Evolutionary conservation across 306 rosid species (phyloP), one percentile per base, ranked within the genome.

Genomic region (Astragalus glycyphyllos): DNA sequence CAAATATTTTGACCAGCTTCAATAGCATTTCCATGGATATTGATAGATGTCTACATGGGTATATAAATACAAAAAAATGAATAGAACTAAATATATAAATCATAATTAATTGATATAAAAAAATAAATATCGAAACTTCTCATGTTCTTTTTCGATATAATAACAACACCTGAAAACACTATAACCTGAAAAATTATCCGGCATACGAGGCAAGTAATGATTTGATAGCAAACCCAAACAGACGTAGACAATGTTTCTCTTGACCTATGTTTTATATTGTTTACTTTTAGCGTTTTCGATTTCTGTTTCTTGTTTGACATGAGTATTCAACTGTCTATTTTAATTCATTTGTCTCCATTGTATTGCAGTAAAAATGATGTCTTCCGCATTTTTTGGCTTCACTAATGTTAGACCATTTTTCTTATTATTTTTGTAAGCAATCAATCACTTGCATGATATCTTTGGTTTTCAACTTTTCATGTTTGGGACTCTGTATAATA

Each of bases 21-120:
- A 94, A 86, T 75, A 94, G 73, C 92, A 94, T 91, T 74, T 89
- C 97, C 90, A 87, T 73, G 34, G 92, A 89, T 70, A 91, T 71
- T 78, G 83, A 89, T 53, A 87, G 70, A 87, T 83, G 91, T 85
- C 99, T 91, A 71, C 49, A 68, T 2, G 23, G 49, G 72, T 11
- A 49, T 56, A 67, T 55, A 65, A 62, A 72, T 54, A 63, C 60
- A 38, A 35, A 56, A 56, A 69, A 65, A 69, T 14, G 68, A 84
- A 68, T 58, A 53, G 55, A 60, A 46, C 57, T 15, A 58, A 20
- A 71, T 72, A 38, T 8, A 71, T 35, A 8, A 61, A 35, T 47
- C n/a, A 56, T 61, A 40, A 58, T 15, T 38, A 34, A 26, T 8
- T 31, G 45, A 64, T 15, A 16, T 10, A 29, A 59, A 9, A 1